A percentile compares a stretch with the other conserved stretches of the same genome.
Conservation (phyloP, 441 rosid species). For the Cnidoscolus chayamansa region DNA sequence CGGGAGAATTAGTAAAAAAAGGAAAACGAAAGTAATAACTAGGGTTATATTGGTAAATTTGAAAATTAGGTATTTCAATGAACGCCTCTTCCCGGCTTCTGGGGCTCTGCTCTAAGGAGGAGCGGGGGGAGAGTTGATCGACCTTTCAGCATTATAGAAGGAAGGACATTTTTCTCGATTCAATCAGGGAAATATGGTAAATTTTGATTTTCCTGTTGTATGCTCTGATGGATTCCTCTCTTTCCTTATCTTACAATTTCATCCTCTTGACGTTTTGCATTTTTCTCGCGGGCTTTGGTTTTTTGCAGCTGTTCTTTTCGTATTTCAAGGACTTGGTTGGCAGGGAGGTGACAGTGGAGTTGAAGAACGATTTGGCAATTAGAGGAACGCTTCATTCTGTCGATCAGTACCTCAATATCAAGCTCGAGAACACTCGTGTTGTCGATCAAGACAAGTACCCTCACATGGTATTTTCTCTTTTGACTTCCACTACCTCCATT, state of each 20-base stretch:
- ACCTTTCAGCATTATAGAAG: neutral
- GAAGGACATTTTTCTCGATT: neutral
- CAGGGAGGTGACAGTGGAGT: slow-evolving; percentile 95
- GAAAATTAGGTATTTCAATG: neutral
- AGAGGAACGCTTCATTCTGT: slow-evolving; percentile 98
- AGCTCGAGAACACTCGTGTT: slow-evolving; percentile 97
- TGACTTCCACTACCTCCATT: neutral
- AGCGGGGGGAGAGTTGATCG: neutral
- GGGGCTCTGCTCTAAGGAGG: too few species aligned
- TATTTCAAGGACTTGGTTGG: slow-evolving; percentile 99
- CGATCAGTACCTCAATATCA: slow-evolving; percentile 97
- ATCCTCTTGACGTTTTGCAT: neutral
- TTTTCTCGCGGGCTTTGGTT: neutral
- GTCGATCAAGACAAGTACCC: slow-evolving; percentile 99
- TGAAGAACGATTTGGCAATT: slow-evolving; percentile 95
- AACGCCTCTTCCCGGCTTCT: neutral
- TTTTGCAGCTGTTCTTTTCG: slow-evolving; percentile 87
- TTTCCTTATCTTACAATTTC: neutral
- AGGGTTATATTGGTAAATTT: slow-evolving; percentile 8
- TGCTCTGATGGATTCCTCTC: neutral
- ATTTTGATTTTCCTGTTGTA: neutral
- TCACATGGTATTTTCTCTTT: slow-evolving; percentile 64
- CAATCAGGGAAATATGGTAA: slow-evolving; percentile 20
- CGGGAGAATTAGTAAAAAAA: too few species aligned
- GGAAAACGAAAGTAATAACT: neutral